Evolutionary conservation across 495 filamentous ascomycete genomes (phyloP).

Genomic region (Tuber microsphaerosporum): DNA sequence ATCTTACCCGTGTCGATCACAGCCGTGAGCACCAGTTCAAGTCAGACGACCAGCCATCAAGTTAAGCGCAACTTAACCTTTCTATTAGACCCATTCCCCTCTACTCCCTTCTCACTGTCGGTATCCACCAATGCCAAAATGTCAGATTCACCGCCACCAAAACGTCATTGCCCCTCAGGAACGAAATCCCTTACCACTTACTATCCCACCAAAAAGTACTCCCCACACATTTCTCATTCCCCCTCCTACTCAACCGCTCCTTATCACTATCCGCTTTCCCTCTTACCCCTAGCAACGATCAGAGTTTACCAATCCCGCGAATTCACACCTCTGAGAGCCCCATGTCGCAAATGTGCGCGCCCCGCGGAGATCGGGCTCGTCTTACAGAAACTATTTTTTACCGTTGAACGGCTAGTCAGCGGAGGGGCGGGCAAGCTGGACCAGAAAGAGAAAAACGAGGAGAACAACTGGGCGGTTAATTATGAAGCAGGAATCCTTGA

Average conservation of each 20-base stretch:
- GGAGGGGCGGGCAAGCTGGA: neutral
- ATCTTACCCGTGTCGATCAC: conserved; percentile 2
- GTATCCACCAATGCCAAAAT: conserved; percentile 4
- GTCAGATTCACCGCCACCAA: conserved; percentile 7
- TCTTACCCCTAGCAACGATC: conserved; percentile 18
- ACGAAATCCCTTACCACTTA: conserved; percentile 7
- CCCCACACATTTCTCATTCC: conserved; percentile 2
- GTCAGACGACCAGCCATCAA: neutral
- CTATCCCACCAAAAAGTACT: conserved; percentile 5
- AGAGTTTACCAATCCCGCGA: conserved; percentile 14
- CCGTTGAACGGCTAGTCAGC: conserved; percentile 13
- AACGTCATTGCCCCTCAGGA: neutral
- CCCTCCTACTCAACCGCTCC: neutral
- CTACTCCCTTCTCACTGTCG: neutral
- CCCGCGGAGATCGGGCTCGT: conserved; percentile 10
- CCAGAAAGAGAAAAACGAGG: conserved; percentile 17
- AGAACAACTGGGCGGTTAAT: conserved; percentile 24
- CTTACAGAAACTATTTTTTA: conserved; percentile 25
- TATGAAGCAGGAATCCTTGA: conserved; percentile 22
- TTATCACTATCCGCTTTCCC: conserved; percentile 13
- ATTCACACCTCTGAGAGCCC: conserved; percentile 13
- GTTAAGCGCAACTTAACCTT: neutral
- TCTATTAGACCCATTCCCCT: neutral
- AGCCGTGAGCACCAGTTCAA: neutral
- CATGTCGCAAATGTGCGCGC: conserved; percentile 12